Percentiles rank a stretch among this genome's conserved stretches.
Evolutionary conservation across 2,329 filamentous ascomycete genomes (phyloP).

Genomic region (Fusarium nurragi): DNA sequence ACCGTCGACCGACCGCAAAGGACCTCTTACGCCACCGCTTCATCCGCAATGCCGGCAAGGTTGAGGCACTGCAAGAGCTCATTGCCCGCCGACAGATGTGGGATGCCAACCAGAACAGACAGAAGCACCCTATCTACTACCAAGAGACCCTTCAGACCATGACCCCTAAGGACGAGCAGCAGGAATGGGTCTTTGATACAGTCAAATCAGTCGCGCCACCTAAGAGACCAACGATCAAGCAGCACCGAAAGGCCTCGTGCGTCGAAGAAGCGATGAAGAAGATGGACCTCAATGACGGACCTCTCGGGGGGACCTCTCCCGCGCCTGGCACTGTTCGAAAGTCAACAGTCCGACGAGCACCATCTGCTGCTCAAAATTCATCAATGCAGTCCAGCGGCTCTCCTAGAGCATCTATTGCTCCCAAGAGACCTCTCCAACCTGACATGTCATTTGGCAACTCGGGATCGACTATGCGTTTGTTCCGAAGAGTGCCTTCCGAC

Average conservation of each 20-base stretch:
- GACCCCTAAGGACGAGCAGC: constrained; percentile 72
- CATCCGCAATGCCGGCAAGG: constrained; percentile 85
- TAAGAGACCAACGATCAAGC: constrained; percentile 62
- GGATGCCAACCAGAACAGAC: constrained; percentile 76
- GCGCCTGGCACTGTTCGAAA: constrained; percentile 66
- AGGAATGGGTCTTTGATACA: constrained; percentile 97
- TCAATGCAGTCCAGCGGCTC: constrained; percentile 54
- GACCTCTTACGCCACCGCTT: constrained; percentile 90
- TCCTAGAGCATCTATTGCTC: constrained; percentile 54
- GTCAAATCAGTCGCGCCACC: constrained; percentile 75
- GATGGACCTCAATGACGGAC: constrained; percentile 69
- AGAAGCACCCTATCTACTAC: constrained; percentile 83
- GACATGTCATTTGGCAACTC: constrained; percentile 95
- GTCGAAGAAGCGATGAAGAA: constrained; percentile 70
- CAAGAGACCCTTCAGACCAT: constrained; percentile 88
- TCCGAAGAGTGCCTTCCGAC: constrained; percentile 84
- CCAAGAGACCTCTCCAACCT: constrained; percentile 83
- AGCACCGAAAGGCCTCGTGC: constrained; percentile 64
- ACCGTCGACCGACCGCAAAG: constrained; percentile 83
- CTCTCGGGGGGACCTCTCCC: constrained; percentile 66
- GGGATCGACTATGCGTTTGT: constrained; percentile 89
- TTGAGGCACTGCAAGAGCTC: constrained; percentile 87
- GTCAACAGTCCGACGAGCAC: constrained; percentile 63
- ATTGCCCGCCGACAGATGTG: constrained; percentile 84
- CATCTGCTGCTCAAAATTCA: constrained; percentile 54